phyloP scores from a whole-genome alignment of 805 yeast species.

The Candida caryicola region DNA sequence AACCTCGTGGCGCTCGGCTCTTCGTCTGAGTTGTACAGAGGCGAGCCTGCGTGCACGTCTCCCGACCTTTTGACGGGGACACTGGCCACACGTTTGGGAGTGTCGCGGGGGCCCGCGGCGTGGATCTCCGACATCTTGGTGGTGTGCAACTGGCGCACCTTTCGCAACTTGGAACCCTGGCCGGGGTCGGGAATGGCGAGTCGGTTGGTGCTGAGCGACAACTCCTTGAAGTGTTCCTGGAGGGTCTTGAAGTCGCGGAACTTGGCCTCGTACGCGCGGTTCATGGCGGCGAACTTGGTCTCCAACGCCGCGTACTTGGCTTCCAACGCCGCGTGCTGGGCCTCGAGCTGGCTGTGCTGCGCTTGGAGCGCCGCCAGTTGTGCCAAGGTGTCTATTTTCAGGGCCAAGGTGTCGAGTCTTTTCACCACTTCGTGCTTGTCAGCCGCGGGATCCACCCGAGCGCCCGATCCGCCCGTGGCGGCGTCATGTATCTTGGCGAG shows the following conservation, averaged over 20 bases:
- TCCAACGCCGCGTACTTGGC: conserved; percentile 2
- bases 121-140: conserved; percentile 16
- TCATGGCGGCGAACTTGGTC: conserved; percentile 16
- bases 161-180: conserved; percentile 9
- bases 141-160: conserved; percentile 23
- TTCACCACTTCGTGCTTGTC: not conserved
- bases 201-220: conserved; percentile 14
- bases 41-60: no score
- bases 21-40: no score
- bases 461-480: not conserved
- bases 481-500: not conserved
- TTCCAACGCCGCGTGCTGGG: conserved; percentile 1
- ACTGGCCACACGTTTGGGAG: conserved; percentile 26
- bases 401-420: not conserved
- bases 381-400: not conserved
- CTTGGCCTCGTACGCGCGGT: conserved; percentile 22
- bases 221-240: conserved; percentile 19
- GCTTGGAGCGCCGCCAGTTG: no score
- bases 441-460: no score
- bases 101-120: not conserved
- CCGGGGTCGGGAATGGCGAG: conserved; percentile 7
- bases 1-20: no score
- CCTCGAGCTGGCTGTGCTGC: not conserved
- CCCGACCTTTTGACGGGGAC: conserved; percentile 16
- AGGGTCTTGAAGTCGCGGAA: conserved; percentile 20